A percentile compares a stretch with the other conserved stretches of the same genome.
phyloP scores from a whole-genome alignment of 371 early-diverging fungal species.

The Mucor saturninus region DNA sequence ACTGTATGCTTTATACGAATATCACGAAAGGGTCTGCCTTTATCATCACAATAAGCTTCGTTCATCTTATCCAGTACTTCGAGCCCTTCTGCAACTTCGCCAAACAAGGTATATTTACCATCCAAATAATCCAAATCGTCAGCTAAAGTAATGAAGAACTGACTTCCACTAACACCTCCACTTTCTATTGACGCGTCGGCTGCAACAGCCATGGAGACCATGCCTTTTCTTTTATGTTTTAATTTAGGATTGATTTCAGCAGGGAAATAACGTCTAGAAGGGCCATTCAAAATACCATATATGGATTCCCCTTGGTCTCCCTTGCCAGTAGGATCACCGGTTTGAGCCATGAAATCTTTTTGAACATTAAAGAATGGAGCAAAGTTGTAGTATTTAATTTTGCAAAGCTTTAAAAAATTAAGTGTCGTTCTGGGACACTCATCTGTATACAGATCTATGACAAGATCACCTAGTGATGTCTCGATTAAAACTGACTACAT shows the following conservation, averaged over 20 bases:
- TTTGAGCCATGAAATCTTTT: constrained; percentile 87
- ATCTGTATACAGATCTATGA: constrained; percentile 87
- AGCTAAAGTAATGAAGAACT: constrained; percentile 95
- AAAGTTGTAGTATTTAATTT: constrained; percentile 94
- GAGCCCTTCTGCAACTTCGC: constrained; percentile 93
- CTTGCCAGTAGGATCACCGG: constrained; percentile 86
- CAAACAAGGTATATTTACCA: constrained; percentile 97
- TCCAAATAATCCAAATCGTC: constrained; percentile 91
- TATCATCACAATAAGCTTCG: constrained; percentile 70
- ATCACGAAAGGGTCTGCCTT: constrained; percentile 83
- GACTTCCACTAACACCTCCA: constrained; percentile 77
- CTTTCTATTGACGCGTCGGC: constrained; percentile 44
- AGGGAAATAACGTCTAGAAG: constrained; percentile 67
- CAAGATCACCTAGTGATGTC: constrained; percentile 93
- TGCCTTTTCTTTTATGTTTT: constrained; percentile 84
- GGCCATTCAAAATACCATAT: constrained; percentile 64
- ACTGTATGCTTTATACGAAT: constrained; percentile 94
- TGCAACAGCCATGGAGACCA: constrained; percentile 86
- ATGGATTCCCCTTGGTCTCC: constrained; percentile 85
- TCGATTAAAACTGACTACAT: constrained; percentile 78
- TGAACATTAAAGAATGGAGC: constrained; percentile 87
- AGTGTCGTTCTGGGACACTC: constrained; percentile 77
- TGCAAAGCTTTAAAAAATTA: constrained; percentile 95
- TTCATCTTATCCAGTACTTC: constrained; percentile 90
- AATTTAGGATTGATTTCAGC: constrained; percentile 87